Evolutionary conservation across 176 grass and related monocot genomes (phyloP).

Genomic region (Elaeis guineensis): DNA sequence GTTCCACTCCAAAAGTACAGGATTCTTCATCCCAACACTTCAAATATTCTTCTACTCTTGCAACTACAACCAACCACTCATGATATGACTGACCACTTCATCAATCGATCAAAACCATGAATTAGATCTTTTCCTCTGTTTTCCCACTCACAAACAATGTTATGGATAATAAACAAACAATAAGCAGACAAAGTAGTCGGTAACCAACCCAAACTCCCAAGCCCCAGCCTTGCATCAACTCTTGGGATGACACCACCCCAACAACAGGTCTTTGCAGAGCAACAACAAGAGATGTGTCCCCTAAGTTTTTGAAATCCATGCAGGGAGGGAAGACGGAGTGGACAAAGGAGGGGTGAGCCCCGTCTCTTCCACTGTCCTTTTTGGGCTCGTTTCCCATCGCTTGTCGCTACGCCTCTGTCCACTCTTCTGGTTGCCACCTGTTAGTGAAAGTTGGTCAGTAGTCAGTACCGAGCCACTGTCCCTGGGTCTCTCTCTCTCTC

Average conservation of each 20-base stretch:
- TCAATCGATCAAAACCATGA: too few species aligned
- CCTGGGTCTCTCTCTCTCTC: too few species aligned
- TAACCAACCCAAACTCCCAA: slow-evolving; percentile 22
- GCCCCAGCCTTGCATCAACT: not conserved
- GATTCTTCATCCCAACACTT: too few species aligned
- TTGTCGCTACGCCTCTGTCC: not conserved
- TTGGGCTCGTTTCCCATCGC: slow-evolving; percentile 4
- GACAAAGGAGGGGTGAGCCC: not conserved
- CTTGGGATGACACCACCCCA: slow-evolving; percentile 2
- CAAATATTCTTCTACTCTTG: too few species aligned
- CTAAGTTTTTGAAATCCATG: slow-evolving; percentile 5
- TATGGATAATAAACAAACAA: slow-evolving; percentile 10
- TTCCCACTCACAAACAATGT: not conserved
- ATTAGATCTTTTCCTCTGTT: not conserved
- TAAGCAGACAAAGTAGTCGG: slow-evolving; percentile 27
- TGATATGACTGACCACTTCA: too few species aligned
- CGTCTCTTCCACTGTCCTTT: not conserved
- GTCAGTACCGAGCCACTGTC: too few species aligned
- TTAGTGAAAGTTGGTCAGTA: too few species aligned
- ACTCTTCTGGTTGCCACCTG: too few species aligned
- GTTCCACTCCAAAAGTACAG: too few species aligned
- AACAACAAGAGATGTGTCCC: not conserved
- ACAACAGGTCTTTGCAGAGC: not conserved
- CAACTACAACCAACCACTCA: too few species aligned
- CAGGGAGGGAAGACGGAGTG: not conserved